Conservation (phyloP, 371 early-diverging fungal genomes). For the Haplosporangium sp. region DNA sequence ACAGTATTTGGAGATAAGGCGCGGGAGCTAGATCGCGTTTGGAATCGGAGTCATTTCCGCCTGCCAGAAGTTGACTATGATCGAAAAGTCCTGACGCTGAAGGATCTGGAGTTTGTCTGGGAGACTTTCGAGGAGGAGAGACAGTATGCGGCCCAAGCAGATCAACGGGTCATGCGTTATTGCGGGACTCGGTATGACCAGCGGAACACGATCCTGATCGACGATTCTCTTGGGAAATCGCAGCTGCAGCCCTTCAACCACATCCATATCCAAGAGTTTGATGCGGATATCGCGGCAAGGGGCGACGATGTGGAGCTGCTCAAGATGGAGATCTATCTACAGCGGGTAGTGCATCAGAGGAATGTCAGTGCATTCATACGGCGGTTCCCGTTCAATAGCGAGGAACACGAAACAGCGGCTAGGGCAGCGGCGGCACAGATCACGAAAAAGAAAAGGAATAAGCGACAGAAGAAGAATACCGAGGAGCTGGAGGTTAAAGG, state of each 20-base stretch:
- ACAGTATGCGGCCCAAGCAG: conserved; percentile 6
- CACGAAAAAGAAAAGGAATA: neutral
- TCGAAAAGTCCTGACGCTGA: conserved; percentile 67
- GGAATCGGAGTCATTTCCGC: conserved; percentile 71
- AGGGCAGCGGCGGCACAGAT: too few species aligned
- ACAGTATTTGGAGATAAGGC: conserved; percentile 50
- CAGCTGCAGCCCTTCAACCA: conserved; percentile 73
- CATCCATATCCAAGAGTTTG: conserved; percentile 60
- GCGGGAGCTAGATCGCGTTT: conserved; percentile 59
- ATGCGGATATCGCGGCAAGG: conserved; percentile 1
- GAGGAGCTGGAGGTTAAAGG: neutral
- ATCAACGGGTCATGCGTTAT: conserved; percentile 4
- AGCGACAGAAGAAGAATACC: neutral
- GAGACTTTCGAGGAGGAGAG: conserved; percentile 46
- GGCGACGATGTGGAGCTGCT: conserved; percentile 61
- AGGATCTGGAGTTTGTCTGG: conserved; percentile 72
- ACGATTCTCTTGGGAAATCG: conserved; percentile 74
- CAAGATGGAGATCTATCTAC: conserved; percentile 61
- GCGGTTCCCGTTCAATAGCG: conserved; percentile 50
- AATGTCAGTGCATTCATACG: conserved; percentile 64
- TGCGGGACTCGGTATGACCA: conserved; percentile 60
- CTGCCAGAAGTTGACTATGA: conserved; percentile 58
- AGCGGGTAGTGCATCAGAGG: conserved; percentile 48
- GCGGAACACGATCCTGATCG: conserved; percentile 75
- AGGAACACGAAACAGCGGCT: too few species aligned